phyloP scores from a whole-genome alignment of 2,329 filamentous ascomycete genomes.

The Epichloe sylvatica region DNA sequence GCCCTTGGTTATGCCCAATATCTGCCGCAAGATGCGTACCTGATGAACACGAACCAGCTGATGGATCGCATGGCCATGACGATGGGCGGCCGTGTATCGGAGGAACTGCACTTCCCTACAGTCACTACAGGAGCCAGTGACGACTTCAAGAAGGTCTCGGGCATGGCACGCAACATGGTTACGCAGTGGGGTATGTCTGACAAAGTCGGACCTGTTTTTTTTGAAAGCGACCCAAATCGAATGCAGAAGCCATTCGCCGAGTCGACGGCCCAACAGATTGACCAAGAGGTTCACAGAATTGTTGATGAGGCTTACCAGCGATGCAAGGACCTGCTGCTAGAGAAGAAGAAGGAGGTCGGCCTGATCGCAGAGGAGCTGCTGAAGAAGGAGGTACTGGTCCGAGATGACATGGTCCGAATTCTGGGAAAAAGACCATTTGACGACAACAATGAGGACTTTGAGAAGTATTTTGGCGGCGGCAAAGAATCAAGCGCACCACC shows the following conservation, averaged over 20 bases:
- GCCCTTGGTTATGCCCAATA: constrained; percentile 95
- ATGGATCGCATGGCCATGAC: constrained; percentile 99
- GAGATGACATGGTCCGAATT: constrained; percentile 84
- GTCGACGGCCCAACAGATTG: constrained; percentile 82
- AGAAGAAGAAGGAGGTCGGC: constrained; percentile 79
- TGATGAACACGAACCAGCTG: constrained; percentile 89
- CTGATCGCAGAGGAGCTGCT: constrained; percentile 87
- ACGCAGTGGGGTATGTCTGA: constrained; percentile 98
- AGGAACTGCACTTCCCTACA: constrained; percentile 92
- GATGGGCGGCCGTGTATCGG: constrained; percentile 82
- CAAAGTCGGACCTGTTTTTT: constrained; percentile 86
- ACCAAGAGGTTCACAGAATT: constrained; percentile 79
- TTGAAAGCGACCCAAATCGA: constrained; percentile 67
- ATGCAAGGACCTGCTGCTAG: constrained; percentile 67
- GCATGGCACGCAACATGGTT: constrained; percentile 93
- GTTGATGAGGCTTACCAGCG: constrained; percentile 86
- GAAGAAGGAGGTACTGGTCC: constrained; percentile 75
- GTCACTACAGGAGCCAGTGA: constrained; percentile 91
- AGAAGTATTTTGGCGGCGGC: constrained; percentile 74
- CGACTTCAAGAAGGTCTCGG: constrained; percentile 96
- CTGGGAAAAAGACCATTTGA: constrained; percentile 74
- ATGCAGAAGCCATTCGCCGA: constrained; percentile 94
- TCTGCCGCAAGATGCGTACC: constrained; percentile 83
- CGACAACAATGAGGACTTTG: constrained; percentile 77
- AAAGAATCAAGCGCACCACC: constrained; percentile 44